Evolutionary conservation across 2,329 filamentous ascomycete genomes (phyloP).

Genomic region (Shiraia bambusicola): DNA sequence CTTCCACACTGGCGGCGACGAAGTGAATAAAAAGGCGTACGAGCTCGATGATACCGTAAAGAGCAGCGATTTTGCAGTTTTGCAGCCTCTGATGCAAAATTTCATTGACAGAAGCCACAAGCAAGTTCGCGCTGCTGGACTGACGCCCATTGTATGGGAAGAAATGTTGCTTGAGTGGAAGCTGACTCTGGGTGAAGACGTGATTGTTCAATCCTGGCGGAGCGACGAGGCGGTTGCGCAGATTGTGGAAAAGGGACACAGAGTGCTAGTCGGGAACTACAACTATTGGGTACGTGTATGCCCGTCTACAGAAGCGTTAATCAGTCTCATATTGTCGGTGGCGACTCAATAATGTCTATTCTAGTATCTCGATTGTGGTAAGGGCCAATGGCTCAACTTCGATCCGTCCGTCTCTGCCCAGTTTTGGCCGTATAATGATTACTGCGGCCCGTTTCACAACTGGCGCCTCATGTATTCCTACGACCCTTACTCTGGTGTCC

Average conservation of each 20-base stretch:
- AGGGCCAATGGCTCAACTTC: conserved; percentile 77
- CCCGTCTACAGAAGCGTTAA: background rate
- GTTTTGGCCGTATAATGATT: conserved; percentile 74
- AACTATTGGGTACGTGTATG: conserved; percentile 64
- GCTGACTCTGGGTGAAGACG: conserved; percentile 67
- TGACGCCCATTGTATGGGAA: conserved; percentile 83
- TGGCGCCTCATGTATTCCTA: conserved; percentile 82
- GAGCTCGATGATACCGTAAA: conserved; percentile 67
- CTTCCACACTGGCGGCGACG: conserved; percentile 87
- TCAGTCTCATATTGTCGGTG: too few relatives aligned
- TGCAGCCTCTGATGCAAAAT: conserved; percentile 74
- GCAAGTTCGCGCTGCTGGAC: conserved; percentile 62
- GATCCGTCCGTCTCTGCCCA: conserved; percentile 53
- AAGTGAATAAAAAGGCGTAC: conserved; percentile 77
- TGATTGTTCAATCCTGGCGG: conserved; percentile 79
- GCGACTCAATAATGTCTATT: background rate
- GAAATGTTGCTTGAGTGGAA: conserved; percentile 82
- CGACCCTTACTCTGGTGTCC: conserved; percentile 68
- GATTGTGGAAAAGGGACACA: conserved; percentile 64
- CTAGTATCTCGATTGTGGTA: conserved; percentile 80
- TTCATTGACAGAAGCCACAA: conserved; percentile 72
- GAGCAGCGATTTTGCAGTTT: conserved; percentile 63
- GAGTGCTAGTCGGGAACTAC: conserved; percentile 74
- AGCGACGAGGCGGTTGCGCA: conserved; percentile 62
- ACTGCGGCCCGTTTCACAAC: conserved; percentile 76